Conservation (phyloP, 192 early-diverging fungal species). For the Coemansia sp. region DNA sequence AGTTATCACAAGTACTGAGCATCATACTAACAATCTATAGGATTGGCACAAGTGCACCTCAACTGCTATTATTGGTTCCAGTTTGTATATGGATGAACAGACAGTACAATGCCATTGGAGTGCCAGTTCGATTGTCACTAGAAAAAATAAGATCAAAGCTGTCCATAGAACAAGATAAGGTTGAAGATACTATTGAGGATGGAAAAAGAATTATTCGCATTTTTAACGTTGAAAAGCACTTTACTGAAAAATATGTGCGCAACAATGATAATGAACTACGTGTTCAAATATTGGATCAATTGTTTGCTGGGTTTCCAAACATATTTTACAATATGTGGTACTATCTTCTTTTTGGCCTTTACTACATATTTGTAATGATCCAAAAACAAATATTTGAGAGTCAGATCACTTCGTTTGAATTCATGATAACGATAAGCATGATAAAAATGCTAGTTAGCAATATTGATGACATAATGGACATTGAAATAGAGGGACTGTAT, state of each 20-base stretch:
- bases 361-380: background rate
- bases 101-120: slow-evolving; percentile 1
- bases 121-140: background rate
- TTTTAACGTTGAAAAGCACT: background rate
- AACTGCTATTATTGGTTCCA: background rate
- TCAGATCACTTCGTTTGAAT: background rate
- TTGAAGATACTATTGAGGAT: slow-evolving; percentile 35
- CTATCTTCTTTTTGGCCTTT: background rate
- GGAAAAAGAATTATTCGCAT: slow-evolving; percentile 67
- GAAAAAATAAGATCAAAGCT: background rate
- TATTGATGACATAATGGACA: background rate
- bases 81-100: slow-evolving; percentile 5
- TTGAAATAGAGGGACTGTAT: background rate
- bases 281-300: slow-evolving; percentile 54
- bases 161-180: slow-evolving; percentile 1
- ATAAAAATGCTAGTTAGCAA: background rate
- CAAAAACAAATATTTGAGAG: background rate
- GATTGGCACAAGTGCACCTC: background rate
- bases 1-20: background rate
- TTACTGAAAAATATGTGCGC: slow-evolving; percentile 47
- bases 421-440: background rate
- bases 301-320: slow-evolving; percentile 50
- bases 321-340: slow-evolving; percentile 54
- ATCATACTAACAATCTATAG: background rate
- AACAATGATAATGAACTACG: slow-evolving; percentile 63